Evolutionary conservation across 345 rosid genomes (phyloP), one percentile per base, ranked within the genome.

Genomic region (Lepidium africanum): DNA sequence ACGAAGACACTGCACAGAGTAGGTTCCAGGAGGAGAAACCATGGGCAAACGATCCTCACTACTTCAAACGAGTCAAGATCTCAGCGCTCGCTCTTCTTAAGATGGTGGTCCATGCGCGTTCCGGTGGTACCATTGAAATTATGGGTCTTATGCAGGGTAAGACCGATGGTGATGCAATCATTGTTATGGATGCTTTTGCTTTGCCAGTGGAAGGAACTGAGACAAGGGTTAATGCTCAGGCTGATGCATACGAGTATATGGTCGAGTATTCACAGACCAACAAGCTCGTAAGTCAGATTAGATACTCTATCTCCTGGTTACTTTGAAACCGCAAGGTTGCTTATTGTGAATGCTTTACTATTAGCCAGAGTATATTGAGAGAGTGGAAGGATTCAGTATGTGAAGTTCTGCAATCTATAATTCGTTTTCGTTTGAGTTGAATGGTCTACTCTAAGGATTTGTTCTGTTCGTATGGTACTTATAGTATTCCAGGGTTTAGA

Each of bases 91-190:
- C 97, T 8, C 87, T 95, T 14, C 90, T 91, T 16, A 95, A 91
- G 89, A 95, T 95, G 99, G 99, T 89, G n/a, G 97, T 95, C 4
- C 99, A 95, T 85, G 97, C 99, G 12, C 99, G 99, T 70, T 95
- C 99, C 14, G 99, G 99, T 12, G 99, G 99, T 33, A 95, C 88
- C 70, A 91, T 95, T 74, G 96, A 95, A 79, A 92, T 95, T 59
- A 95, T 95, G 99, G 99, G 99, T 0, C 85, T 95, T 37, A 95
- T 91, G 99, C 99, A 95, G 76, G 99, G 99, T 15, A 91, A 95
- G 77, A 95, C 94, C 27, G 97, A 89, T 37, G 99, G 99, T 0
- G 99, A 95, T 50, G 79, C 92, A 17, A 95, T 91, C 63, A 95
- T 91, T 65, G 99, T 95, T 11, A 95, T 95, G 97, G 99, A 95